Evolutionary conservation across 2,329 filamentous ascomycete genomes (phyloP).

Genomic region (Botrytis elliptica): DNA sequence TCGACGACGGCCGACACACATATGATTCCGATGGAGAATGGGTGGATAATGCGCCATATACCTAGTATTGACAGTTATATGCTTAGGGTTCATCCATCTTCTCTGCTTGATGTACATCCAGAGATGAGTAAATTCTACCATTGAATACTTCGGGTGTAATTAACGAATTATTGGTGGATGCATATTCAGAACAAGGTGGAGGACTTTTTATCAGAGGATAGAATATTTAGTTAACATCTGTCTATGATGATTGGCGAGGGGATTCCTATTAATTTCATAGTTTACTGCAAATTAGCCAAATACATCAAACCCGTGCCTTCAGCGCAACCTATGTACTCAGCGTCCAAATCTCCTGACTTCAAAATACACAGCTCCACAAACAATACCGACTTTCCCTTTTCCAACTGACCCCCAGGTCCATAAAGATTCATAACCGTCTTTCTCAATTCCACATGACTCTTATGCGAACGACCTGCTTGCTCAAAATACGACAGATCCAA

Average conservation of each 20-base stretch:
- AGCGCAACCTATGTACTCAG: constrained; percentile 29
- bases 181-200: not conserved
- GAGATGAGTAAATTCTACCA: not conserved
- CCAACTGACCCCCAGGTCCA: constrained; percentile 25
- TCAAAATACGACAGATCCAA: constrained; percentile 30
- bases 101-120: not conserved
- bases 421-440: constrained; percentile 26
- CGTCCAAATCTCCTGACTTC: constrained; percentile 34
- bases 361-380: constrained; percentile 27
- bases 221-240: not conserved
- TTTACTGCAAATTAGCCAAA: constrained; percentile 31
- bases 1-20: not conserved
- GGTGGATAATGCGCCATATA: not conserved
- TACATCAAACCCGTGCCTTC: constrained; percentile 41
- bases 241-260: not conserved
- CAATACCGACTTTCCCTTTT: constrained; percentile 22
- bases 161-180: not conserved
- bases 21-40: not conserved
- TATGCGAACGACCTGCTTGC: constrained; percentile 24
- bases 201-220: not conserved
- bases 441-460: constrained; percentile 24
- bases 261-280: not conserved
- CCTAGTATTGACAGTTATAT: not conserved
- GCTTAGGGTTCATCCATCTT: not conserved
- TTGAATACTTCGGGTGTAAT: not conserved